Conservation (phyloP, 2,329 filamentous ascomycete genomes). For the Cadophora malorum region DNA sequence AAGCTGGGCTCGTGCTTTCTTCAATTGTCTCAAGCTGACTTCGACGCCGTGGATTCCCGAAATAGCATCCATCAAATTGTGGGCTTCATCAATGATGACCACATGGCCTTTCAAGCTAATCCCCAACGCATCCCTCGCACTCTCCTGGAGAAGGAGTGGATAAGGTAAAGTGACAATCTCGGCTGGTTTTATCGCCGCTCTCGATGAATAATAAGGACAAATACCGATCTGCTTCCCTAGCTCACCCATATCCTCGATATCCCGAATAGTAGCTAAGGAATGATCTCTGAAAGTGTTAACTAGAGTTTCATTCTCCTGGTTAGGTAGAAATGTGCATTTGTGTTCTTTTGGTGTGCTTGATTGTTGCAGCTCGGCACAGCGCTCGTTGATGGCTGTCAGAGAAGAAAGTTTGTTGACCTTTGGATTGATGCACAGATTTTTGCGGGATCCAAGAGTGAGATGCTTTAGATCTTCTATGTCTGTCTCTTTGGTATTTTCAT, state of each 20-base stretch:
- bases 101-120: constrained; percentile 87
- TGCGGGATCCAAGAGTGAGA: constrained; percentile 71
- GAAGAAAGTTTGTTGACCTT: constrained; percentile 74
- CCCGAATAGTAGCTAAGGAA: constrained; percentile 81
- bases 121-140: constrained; percentile 84
- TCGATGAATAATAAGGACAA: constrained; percentile 96
- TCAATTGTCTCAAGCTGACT: constrained; percentile 75
- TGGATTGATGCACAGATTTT: constrained; percentile 84
- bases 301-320: constrained; percentile 73
- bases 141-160: constrained; percentile 84
- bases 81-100: constrained; percentile 96
- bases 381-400: constrained; percentile 87
- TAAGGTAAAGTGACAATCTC: constrained; percentile 95
- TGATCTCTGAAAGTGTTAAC: constrained; percentile 86
- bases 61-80: constrained; percentile 97
- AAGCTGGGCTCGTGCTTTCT: constrained; percentile 75
- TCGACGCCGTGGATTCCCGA: constrained; percentile 84
- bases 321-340: constrained; percentile 79
- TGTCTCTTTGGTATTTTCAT: constrained; percentile 43
- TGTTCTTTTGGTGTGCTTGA: constrained; percentile 64
- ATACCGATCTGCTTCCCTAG: constrained; percentile 81
- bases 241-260: constrained; percentile 88
- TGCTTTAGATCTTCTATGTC: constrained; percentile 67
- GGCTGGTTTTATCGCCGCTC: constrained; percentile 79
- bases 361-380: constrained; percentile 89